Percentiles rank a stretch among this genome's conserved stretches.
These are phyloP conservation scores for Pythium chondricola DNA, from an alignment of 352 stramenopile genomes.

Conservation along the genomic window DNA sequence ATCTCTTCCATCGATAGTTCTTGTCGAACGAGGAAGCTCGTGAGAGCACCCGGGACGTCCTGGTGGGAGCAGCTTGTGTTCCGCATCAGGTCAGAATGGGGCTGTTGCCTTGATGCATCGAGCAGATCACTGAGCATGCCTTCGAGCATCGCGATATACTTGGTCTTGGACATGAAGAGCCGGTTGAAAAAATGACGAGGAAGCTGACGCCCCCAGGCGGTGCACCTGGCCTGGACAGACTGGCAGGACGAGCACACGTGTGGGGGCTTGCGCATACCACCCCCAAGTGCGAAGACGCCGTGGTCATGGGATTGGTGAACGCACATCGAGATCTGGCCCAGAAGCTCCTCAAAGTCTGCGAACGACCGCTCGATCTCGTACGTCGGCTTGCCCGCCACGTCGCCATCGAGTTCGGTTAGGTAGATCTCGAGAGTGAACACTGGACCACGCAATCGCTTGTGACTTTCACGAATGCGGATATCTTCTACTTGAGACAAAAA, in stretches of 20 bases:
- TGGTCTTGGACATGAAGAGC: slow-evolving; percentile 1
- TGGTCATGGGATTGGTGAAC: too few species aligned
- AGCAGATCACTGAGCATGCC: slow-evolving; percentile 6
- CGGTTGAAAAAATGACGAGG: slow-evolving; percentile 1
- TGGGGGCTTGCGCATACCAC: too few species aligned
- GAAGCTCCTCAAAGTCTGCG: slow-evolving; percentile 12
- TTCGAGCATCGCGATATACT: slow-evolving; percentile 1
- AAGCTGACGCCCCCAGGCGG: slow-evolving; percentile 12
- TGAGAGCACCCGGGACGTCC: slow-evolving; percentile 6
- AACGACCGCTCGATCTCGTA: slow-evolving; percentile 19
- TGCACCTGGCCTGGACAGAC: neutral
- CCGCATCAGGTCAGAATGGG: neutral
- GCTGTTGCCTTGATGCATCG: slow-evolving; percentile 1
- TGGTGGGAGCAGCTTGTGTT: slow-evolving; percentile 1
- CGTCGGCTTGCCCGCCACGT: neutral
- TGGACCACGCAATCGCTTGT: slow-evolving; percentile 4
- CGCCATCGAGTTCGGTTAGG: slow-evolving; percentile 7
- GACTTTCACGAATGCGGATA: slow-evolving; percentile 5
- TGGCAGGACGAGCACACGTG: slow-evolving; percentile 7
- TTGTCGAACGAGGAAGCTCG: slow-evolving; percentile 17
- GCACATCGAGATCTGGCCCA: slow-evolving; percentile 1
- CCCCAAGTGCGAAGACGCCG: too few species aligned
- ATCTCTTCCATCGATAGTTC: slow-evolving; percentile 19
- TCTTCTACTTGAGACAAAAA: slow-evolving; percentile 17
- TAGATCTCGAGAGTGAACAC: slow-evolving; percentile 14